Evolutionary conservation across 139 green algal species (phyloP), one percentile per base, ranked within the genome.

Genomic region (Pedinophyceae sp.): DNA sequence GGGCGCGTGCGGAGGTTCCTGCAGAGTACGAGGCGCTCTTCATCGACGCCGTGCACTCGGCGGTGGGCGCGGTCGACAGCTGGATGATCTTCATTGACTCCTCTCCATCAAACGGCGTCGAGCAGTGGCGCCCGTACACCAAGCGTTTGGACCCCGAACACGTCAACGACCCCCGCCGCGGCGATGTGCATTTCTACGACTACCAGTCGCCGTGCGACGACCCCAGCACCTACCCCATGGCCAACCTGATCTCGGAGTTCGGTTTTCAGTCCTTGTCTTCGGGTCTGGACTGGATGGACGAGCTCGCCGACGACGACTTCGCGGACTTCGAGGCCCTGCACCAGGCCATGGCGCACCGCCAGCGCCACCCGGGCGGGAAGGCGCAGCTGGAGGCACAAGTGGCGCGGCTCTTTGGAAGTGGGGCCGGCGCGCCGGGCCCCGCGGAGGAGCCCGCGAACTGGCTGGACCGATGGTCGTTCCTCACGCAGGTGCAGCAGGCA

Each of bases 141-240:
- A 83, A 83, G 55, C 62, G 74, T 50, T 85, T 59, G 52, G 60
- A 54, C 3, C 29, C 68, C 52, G 2, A 52, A 38, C 53, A 59
- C 30, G 60, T 70, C 0, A 41, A 30, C 0, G 28, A 67, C 40
- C 28, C 55, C 1, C 17, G n/a, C 0, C 72, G 65, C 24, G 83
- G 81, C 2, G 83, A 93, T 49, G 49, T 83, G 2, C 83, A 93
- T 57, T 86, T 66, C 39, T 93, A 93, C 60, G 61, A 82, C 54
- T 91, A 89, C 56, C n/a, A n/a, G n/a, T n/a, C n/a, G n/a, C n/a
- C n/a, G n/a, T n/a, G n/a, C n/a, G n/a, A n/a, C n/a, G n/a, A n/a
- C n/a, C n/a, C n/a, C n/a, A n/a, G n/a, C n/a, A n/a, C n/a, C n/a
- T n/a, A n/a, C n/a, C n/a, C n/a, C n/a, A n/a, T n/a, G n/a, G n/a